These are phyloP conservation scores for Trichoderma sp. DNA, from an alignment of 2,329 filamentous ascomycete genomes.

Conservation along the genomic window DNA sequence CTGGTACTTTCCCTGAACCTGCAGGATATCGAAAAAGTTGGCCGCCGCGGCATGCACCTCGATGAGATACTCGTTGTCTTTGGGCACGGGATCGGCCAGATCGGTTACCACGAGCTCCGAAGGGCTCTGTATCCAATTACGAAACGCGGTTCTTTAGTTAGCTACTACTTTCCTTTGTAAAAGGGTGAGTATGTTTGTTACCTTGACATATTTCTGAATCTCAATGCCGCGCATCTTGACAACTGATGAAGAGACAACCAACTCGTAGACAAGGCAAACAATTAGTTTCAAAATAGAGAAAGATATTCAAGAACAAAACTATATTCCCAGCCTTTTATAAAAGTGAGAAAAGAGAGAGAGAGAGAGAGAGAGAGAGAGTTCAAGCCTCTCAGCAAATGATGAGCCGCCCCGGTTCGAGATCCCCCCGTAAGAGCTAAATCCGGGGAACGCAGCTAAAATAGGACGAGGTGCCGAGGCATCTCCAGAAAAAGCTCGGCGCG, in stretches of 20 bases:
- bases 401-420: background rate
- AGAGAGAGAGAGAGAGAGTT: background rate
- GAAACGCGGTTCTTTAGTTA: too few relatives aligned
- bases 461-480: slow-evolving; percentile 35
- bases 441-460: slow-evolving; percentile 2
- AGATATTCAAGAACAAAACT: background rate
- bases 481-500: slow-evolving; percentile 12
- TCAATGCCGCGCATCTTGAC: slow-evolving; percentile 73
- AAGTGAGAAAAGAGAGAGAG: background rate
- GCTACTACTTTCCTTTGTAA: too few relatives aligned
- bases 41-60: slow-evolving; percentile 82
- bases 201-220: slow-evolving; percentile 73
- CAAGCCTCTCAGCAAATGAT: background rate
- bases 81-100: slow-evolving; percentile 73
- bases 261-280: background rate
- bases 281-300: background rate
- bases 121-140: slow-evolving; percentile 70
- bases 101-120: slow-evolving; percentile 74
- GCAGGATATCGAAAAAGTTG: slow-evolving; percentile 97
- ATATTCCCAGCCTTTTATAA: background rate
- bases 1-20: slow-evolving; percentile 95
- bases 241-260: background rate
- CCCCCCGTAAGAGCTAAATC: slow-evolving; percentile 1
- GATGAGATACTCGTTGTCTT: slow-evolving; percentile 78
- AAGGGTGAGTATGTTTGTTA: too few relatives aligned